Conservation (phyloP, 1,139 yeast species). For the Candida tunisiensis region DNA sequence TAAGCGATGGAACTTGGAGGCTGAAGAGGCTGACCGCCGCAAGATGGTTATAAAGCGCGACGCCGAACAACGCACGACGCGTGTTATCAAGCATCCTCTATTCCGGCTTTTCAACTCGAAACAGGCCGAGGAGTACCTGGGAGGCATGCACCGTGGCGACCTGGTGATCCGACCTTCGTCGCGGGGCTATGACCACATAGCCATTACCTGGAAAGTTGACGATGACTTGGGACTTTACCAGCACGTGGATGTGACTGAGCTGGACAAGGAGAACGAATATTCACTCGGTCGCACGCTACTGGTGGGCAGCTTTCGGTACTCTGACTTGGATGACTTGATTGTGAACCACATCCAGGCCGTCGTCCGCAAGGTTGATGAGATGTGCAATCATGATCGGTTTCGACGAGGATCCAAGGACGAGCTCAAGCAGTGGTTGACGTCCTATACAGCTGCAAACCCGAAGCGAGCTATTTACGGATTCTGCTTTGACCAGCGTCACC, state of each 20-base stretch:
- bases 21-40: slow-evolving; percentile 48
- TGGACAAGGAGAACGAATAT: slow-evolving; percentile 43
- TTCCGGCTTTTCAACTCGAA: slow-evolving; percentile 67
- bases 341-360: slow-evolving; percentile 78
- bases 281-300: slow-evolving; percentile 44
- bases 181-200: slow-evolving; percentile 71
- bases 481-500: slow-evolving; percentile 77
- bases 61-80: slow-evolving; percentile 36
- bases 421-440: slow-evolving; percentile 74
- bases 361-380: slow-evolving; percentile 70
- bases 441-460: slow-evolving; percentile 84
- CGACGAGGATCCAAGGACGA: slow-evolving; percentile 67
- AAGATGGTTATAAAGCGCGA: slow-evolving; percentile 33
- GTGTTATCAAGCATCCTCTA: slow-evolving; percentile 84
- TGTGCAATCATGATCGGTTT: slow-evolving; percentile 79
- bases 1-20: slow-evolving; percentile 67
- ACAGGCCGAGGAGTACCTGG: slow-evolving; percentile 89
- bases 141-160: slow-evolving; percentile 81
- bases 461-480: slow-evolving; percentile 83
- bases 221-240: slow-evolving; percentile 84
- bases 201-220: slow-evolving; percentile 93
- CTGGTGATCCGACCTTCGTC: slow-evolving; percentile 92
- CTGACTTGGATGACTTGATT: slow-evolving; percentile 86
- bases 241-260: slow-evolving; percentile 75
- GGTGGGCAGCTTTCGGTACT: slow-evolving; percentile 53